Percentiles rank a stretch among this genome's conserved stretches.
phyloP scores from a whole-genome alignment of 345 rosid species.

The Passiflora organensis region DNA sequence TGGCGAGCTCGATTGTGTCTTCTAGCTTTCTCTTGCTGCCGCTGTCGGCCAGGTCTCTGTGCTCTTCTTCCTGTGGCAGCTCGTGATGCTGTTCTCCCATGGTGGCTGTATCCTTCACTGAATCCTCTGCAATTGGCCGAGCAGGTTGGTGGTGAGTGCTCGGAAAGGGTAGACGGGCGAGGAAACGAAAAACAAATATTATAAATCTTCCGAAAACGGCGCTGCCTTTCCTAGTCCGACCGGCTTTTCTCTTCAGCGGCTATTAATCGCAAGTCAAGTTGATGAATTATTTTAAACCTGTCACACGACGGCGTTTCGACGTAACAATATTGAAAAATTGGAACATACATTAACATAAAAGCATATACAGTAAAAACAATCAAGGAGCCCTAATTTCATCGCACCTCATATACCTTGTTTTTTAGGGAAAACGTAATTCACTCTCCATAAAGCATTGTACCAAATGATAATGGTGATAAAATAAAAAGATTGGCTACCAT shows the following conservation, averaged over 20 bases:
- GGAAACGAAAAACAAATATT: neutral
- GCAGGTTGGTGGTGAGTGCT: neutral
- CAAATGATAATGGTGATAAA: conserved; percentile 2
- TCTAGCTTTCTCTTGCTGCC: conserved; percentile 21
- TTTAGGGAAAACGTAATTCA: too few species aligned
- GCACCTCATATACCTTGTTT: neutral
- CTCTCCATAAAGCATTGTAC: neutral
- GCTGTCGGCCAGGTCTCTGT: conserved; percentile 3
- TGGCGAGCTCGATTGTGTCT: conserved; percentile 16
- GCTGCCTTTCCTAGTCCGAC: neutral
- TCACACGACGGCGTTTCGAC: neutral
- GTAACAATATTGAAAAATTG: neutral
- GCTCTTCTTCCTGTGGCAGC: conserved; percentile 2
- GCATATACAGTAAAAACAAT: neutral
- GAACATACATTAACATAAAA: too few species aligned
- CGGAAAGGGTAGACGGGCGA: neutral
- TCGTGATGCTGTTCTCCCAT: conserved; percentile 18
- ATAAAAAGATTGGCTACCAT: conserved; percentile 17
- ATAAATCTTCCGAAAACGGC: neutral
- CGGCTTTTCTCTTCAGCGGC: neutral
- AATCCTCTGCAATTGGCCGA: neutral
- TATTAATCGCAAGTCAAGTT: too few species aligned
- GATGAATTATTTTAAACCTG: too few species aligned
- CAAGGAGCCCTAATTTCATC: neutral
- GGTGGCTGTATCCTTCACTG: neutral